phyloP scores from a whole-genome alignment of 768 basidiomycete species.

The Nidularia sp. region DNA sequence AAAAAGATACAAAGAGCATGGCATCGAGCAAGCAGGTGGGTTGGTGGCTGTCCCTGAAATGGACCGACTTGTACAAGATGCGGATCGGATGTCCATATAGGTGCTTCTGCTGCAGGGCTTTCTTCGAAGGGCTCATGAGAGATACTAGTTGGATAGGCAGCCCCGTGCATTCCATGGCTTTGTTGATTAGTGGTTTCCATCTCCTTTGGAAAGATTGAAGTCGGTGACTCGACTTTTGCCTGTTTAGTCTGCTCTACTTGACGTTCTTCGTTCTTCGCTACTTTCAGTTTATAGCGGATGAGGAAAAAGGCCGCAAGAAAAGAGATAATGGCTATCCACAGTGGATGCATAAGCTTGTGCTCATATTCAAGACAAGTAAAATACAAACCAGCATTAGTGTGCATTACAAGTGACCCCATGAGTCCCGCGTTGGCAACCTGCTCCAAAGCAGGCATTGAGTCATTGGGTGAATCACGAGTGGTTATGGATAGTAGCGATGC shows the following conservation, averaged over 20 bases:
- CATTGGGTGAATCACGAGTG: constrained; percentile 17
- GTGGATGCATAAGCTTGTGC: not conserved
- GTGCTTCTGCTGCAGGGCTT: constrained; percentile 5
- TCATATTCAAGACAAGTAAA: not conserved
- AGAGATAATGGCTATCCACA: constrained; percentile 25
- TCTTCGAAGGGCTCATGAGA: constrained; percentile 5
- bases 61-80: constrained; percentile 49
- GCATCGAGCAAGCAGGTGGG: constrained; percentile 43
- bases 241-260: constrained; percentile 23
- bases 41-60: constrained; percentile 34
- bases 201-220: constrained; percentile 1
- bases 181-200: not conserved
- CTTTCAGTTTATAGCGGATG: constrained; percentile 48
- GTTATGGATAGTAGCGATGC: constrained; percentile 46
- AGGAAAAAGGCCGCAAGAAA: constrained; percentile 57
- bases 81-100: constrained; percentile 40
- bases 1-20: constrained; percentile 46
- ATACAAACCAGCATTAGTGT: constrained; percentile 43
- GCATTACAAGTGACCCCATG: constrained; percentile 49
- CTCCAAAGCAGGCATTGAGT: constrained; percentile 12
- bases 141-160: constrained; percentile 10
- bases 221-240: constrained; percentile 1
- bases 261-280: constrained; percentile 44
- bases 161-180: not conserved
- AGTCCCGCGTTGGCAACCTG: constrained; percentile 41